phyloP scores from a whole-genome alignment of 1,284 basidiomycete genomes.

The Somion occarium region DNA sequence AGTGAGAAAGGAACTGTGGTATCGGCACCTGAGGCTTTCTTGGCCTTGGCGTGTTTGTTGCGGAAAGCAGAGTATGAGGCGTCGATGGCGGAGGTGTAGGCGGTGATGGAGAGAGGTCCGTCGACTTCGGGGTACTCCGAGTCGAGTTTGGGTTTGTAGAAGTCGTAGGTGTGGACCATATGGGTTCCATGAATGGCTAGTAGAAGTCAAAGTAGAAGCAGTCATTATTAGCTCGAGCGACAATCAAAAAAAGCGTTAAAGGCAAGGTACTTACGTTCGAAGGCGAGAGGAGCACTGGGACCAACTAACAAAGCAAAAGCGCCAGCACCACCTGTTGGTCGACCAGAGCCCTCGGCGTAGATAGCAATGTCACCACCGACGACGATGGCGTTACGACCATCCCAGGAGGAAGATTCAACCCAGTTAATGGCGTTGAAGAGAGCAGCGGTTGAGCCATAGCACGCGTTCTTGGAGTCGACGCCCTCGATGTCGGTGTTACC shows the following conservation, averaged over 20 bases:
- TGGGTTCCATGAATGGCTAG: conserved; percentile 95
- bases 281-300: conserved; percentile 90
- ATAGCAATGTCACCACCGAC: conserved; percentile 98
- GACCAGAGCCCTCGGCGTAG: conserved; percentile 93
- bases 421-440: conserved; percentile 98
- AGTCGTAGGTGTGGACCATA: conserved; percentile 98
- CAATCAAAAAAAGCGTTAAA: neutral
- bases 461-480: conserved; percentile 99
- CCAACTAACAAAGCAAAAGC: conserved; percentile 94
- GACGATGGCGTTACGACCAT: conserved; percentile 96
- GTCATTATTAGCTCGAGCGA: neutral
- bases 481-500: conserved; percentile 99
- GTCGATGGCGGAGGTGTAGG: conserved; percentile 94
- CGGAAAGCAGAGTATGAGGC: conserved; percentile 86
- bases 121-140: conserved; percentile 97
- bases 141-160: conserved; percentile 93
- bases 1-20: conserved; percentile 55
- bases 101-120: conserved; percentile 93
- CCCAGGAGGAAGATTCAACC: conserved; percentile 97
- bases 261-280: conserved; percentile 81
- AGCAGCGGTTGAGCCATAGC: conserved; percentile 97
- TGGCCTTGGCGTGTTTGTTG: conserved; percentile 73
- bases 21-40: conserved; percentile 37
- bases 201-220: too few relatives aligned
- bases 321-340: conserved; percentile 96